Base-by-base conservation (phyloP, 2,329 filamentous ascomycete species). In the Pseudonectria buxi region DNA sequence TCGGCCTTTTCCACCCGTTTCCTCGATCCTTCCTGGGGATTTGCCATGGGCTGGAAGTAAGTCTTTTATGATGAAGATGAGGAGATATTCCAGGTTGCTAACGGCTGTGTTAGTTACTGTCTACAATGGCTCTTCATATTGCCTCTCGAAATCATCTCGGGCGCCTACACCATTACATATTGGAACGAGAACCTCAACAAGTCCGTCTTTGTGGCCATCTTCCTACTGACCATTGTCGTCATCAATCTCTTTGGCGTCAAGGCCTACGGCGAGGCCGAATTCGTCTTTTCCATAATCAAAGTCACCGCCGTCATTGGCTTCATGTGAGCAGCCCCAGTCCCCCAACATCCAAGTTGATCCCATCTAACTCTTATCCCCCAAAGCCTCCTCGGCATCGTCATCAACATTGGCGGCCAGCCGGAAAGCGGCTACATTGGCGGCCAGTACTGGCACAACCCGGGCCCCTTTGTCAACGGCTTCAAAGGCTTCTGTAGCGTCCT, bases 1-100 rank as follows among this genome's bases (percentile, higher is more conserved):
- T 86, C 87, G 0, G 83, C 87, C 5, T 95, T 89, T 62, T 94
- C 89, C n/a, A 95, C 87, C 10, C 78, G 90, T 10, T 95, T 96
- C 52, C 61, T 96, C 10, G 88, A 95, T 55, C 90, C 89, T 0
- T 89, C 89, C 1, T 95, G 87, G 87, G 88, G 88, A 0, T 94
- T 94, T 54, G 86, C 87, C 16, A 94, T 95, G 86, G 88, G 87
- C 7, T 94, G 87, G 87, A 94, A 94, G 72, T 85, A 59, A 59
- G 76, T 71, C 1, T 5, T 22, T 7, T 18, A 24, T 28, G n/a
- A 24, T 31, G 37, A 40, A 15, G 14, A 11, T n/a, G n/a, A 22
- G 18, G 18, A 22, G 18, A 22, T 9, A 9, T 22, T 5, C 18
- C 9, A 9, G 9, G 5, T 41, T 43, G 9, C 35, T 32, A 9